phyloP scores from a whole-genome alignment of 176 grass and related monocot genomes.

The sorghum (Sorghum bicolor) region Sorghum_bicolor_NCBIv3 NC_012875.2:58401501-58402000 shows the following conservation, averaged over 20 bases:
- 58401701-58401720: not conserved
- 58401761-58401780: slow-evolving; percentile 2
- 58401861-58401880: slow-evolving; percentile 50
- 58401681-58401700: slow-evolving; percentile 20
- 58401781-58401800: slow-evolving; percentile 23
- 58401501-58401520: not conserved
- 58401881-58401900: slow-evolving; percentile 56
- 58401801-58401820: slow-evolving; percentile 57
- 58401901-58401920: slow-evolving; percentile 98
- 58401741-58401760: slow-evolving; percentile 14
- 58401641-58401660: slow-evolving; percentile 11
- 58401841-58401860: slow-evolving; percentile 77
- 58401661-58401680: slow-evolving; percentile 14
- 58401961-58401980: not conserved
- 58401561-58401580: not conserved
- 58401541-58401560: not conserved
- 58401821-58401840: slow-evolving; percentile 70
- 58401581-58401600: not conserved
- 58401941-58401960: slow-evolving; percentile 46
- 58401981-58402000: not conserved
- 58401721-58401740: not conserved
- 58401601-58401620: not conserved
- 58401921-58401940: slow-evolving; percentile 84
- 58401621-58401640: not conserved
- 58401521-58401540: not conserved